A percentile compares a stretch with the other conserved stretches of the same genome.
Conservation (phyloP, 148 eudicot genomes). For the Chenopodium suecicum region DNA sequence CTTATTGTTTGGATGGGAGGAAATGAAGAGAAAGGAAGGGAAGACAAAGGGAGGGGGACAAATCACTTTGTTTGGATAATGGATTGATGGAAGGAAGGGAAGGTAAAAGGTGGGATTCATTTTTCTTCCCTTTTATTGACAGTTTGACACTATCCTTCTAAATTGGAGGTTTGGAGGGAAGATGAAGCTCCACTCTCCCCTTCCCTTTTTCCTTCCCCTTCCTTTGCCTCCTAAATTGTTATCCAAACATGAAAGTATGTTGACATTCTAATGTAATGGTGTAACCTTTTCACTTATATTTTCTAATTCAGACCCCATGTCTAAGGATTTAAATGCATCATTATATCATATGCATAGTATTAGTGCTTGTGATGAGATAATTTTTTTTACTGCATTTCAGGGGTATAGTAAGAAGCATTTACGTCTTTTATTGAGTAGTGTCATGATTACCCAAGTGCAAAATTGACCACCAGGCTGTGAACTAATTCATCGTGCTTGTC, state of each 20-base stretch:
- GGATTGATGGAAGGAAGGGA: too few species aligned
- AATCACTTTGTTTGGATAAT: too few species aligned
- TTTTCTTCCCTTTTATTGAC: too few species aligned
- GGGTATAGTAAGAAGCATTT: not conserved
- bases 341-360: not conserved
- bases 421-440: not conserved
- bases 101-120: too few species aligned
- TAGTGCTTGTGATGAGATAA: not conserved
- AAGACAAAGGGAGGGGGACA: too few species aligned
- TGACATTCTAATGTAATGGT: not conserved
- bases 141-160: too few species aligned
- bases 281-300: not conserved
- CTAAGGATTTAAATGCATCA: not conserved
- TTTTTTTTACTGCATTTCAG: not conserved
- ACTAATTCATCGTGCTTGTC: not conserved
- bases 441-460: not conserved
- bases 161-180: too few species aligned
- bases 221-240: too few species aligned
- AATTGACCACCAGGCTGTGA: not conserved
- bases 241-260: not conserved
- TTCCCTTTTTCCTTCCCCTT: too few species aligned
- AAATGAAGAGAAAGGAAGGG: too few species aligned
- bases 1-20: too few species aligned
- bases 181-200: too few species aligned
- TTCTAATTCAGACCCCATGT: not conserved